Evolutionary conservation across 2,329 filamentous ascomycete species (phyloP).

Genomic region (Drechslerella coelobrocha): DNA sequence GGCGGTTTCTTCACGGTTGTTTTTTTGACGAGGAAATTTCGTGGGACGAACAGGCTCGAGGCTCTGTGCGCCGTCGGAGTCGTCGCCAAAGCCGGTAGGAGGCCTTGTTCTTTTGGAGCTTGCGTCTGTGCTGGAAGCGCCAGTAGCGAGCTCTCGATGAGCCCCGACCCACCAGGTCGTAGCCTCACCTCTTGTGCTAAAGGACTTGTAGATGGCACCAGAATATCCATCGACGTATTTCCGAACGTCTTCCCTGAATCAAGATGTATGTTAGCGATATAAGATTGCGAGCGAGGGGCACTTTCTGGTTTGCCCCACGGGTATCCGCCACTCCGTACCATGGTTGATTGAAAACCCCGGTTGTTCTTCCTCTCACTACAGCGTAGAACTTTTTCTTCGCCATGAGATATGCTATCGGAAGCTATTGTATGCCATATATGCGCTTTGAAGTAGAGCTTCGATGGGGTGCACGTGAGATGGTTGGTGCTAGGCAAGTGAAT

Average conservation of each 20-base stretch:
- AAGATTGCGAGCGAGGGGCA: background rate
- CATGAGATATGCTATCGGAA: slow-evolving; percentile 2
- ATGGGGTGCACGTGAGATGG: too few species aligned
- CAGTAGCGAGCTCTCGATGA: slow-evolving; percentile 4
- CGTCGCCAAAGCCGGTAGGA: background rate
- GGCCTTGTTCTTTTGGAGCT: slow-evolving; percentile 16
- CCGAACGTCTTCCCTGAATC: slow-evolving; percentile 25
- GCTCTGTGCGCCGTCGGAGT: background rate
- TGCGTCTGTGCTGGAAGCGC: background rate
- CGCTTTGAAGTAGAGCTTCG: background rate
- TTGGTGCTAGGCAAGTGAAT: too few species aligned
- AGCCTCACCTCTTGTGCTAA: slow-evolving; percentile 39
- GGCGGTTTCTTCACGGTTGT: background rate
- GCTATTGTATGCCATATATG: slow-evolving; percentile 9
- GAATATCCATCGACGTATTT: slow-evolving; percentile 50
- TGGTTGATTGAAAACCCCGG: slow-evolving; percentile 27
- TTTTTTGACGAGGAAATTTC: slow-evolving; percentile 17
- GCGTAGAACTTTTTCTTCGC: slow-evolving; percentile 39
- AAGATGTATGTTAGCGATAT: background rate
- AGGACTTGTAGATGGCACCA: slow-evolving; percentile 49
- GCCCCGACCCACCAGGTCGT: slow-evolving; percentile 42
- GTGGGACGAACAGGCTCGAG: slow-evolving; percentile 11
- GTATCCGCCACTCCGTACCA: slow-evolving; percentile 7
- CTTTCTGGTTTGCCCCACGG: background rate
- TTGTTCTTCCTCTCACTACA: slow-evolving; percentile 21